Base-by-base conservation (phyloP, 129 eudicot genomes). In the Silybum marianum region DNA sequence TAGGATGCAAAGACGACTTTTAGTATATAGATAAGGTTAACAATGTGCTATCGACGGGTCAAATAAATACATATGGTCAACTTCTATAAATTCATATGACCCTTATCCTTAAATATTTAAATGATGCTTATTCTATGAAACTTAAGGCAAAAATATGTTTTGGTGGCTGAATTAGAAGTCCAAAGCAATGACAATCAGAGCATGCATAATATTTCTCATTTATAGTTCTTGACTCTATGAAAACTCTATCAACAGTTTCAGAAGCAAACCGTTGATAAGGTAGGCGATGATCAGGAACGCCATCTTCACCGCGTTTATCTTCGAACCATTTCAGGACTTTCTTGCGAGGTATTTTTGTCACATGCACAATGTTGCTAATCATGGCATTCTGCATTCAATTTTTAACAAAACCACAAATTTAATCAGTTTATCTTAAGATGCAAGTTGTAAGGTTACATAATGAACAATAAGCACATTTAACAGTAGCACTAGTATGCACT, bases 311-410 rank as follows among this genome's bases (percentile, higher is more conserved):
- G 28, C 99, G 93, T 81, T 84, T 96, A 75, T 96, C 99, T 89
- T 96, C 98, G 32, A 96, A 96, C 99, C 99, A 96, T 83, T 93
- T 89, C 73, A 96, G 81, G 1, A 96, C 91, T 89, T 75, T 89
- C 84, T 81, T 87, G 74, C 98, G 93, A 18, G 99, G 98, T 81
- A 96, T 84, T 65, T 91, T 93, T 30, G 98, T 96, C 83, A 96
- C 89, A 34, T 89, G 97, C 78, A 91, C 97, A 70, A 96, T 96
- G 88, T 86, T 96, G 91, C 97, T 91, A 60, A 96, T 85, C 95
- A 96, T 88, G 16, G 99, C 89, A 83, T 93, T 90, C 99, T 96
- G 90, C 93, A 84, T 72, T 2, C 46, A 14, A 34, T 28, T 34
- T 23, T 75, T 46, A 30, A 71, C 11, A 69, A 18, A 48, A 25